phyloP scores from a whole-genome alignment of 176 grass and related monocot genomes.

The Echinochloa phyllopogon region DNA sequence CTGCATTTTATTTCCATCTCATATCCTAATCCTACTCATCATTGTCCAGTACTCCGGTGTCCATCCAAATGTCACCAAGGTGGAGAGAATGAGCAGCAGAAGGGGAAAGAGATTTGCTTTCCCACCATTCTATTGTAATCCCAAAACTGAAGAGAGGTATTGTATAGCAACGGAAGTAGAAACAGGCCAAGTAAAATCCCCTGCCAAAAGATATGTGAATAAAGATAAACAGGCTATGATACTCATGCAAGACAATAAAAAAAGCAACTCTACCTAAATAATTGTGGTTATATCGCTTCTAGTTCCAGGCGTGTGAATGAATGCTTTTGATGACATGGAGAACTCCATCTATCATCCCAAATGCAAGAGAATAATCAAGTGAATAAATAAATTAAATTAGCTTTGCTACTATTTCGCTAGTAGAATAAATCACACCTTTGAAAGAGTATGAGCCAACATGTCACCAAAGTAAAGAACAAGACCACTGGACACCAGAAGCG shows the following conservation, averaged over 20 bases:
- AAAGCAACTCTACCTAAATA: constrained; percentile 77
- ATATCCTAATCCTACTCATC: too few species aligned
- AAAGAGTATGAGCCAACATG: constrained; percentile 69
- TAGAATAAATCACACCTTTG: constrained; percentile 63
- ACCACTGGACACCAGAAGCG: constrained; percentile 80
- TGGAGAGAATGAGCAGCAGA: too few species aligned
- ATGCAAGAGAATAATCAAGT: neutral
- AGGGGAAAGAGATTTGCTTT: too few species aligned
- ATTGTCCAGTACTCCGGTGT: too few species aligned
- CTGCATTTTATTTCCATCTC: too few species aligned
- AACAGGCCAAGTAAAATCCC: constrained; percentile 84
- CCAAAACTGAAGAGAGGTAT: constrained; percentile 58
- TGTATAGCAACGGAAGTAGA: constrained; percentile 77
- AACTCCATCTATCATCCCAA: constrained; percentile 53
- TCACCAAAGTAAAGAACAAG: constrained; percentile 88
- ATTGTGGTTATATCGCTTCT: constrained; percentile 67
- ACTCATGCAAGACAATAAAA: constrained; percentile 9
- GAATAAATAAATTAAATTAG: neutral
- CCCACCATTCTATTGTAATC: constrained; percentile 45
- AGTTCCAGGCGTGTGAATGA: constrained; percentile 57
- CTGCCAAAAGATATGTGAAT: constrained; percentile 44
- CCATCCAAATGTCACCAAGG: too few species aligned
- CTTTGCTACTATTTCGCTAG: neutral
- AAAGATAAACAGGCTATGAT: constrained; percentile 34
- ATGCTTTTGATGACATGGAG: constrained; percentile 42